A percentile compares a stretch with the other conserved stretches of the same genome.
Conservation (phyloP, 2,329 filamentous ascomycete genomes). For the Colletotrichum chlorophyti region DNA sequence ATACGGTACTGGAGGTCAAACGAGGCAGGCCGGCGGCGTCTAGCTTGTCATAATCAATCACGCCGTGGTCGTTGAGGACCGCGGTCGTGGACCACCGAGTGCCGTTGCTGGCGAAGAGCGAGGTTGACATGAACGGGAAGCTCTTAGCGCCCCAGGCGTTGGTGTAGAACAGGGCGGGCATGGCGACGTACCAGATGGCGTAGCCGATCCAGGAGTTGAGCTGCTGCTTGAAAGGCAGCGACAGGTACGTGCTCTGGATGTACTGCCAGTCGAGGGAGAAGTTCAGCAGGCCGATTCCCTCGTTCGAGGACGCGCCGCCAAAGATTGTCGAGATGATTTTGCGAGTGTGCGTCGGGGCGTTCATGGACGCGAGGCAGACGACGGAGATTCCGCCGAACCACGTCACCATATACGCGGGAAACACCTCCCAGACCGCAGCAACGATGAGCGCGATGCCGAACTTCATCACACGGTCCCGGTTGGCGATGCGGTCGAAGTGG, state of each 20-base stretch:
- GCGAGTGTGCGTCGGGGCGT: conserved; percentile 36
- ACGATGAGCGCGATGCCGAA: conserved; percentile 37
- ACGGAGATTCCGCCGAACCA: conserved; percentile 47
- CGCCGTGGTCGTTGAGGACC: conserved; percentile 33
- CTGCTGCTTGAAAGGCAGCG: conserved; percentile 44
- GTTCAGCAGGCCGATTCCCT: conserved; percentile 47
- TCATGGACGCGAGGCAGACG: conserved; percentile 52
- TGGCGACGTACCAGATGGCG: conserved; percentile 41
- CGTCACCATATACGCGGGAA: conserved; percentile 54
- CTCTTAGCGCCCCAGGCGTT: conserved; percentile 45
- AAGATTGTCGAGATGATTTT: conserved; percentile 36
- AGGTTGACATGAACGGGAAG: conserved; percentile 41
- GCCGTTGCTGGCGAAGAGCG: conserved; percentile 37
- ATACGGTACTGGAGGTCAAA: conserved; percentile 36
- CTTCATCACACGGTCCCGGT: conserved; percentile 36
- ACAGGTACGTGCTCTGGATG: conserved; percentile 43
- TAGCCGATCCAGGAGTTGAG: conserved; percentile 46
- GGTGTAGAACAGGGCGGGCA: conserved; percentile 46
- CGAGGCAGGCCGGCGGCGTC: conserved; percentile 34
- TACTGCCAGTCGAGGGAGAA: conserved; percentile 54
- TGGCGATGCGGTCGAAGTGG: conserved; percentile 37
- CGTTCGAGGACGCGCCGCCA: conserved; percentile 48
- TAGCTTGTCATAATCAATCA: conserved; percentile 37
- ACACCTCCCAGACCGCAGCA: conserved; percentile 52
- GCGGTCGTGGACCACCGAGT: conserved; percentile 31